Conservation (phyloP, 2,329 filamentous ascomycete genomes). For the Pezicula carpinea region DNA sequence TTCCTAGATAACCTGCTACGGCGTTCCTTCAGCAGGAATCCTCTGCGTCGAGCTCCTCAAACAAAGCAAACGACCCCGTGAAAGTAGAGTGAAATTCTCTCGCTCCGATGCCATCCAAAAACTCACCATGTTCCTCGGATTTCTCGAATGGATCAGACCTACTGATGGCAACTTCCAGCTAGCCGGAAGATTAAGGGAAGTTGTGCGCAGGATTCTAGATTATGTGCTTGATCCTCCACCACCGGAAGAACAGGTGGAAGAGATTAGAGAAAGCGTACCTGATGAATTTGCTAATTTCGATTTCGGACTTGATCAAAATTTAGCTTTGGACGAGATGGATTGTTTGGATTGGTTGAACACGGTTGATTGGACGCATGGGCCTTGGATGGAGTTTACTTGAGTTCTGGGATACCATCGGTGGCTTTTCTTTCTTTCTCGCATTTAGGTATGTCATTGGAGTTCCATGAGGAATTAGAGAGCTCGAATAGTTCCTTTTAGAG, state of each 20-base stretch:
- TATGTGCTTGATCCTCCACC: slow-evolving; percentile 18
- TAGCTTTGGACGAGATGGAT: slow-evolving; percentile 11
- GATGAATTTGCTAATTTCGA: slow-evolving; percentile 1
- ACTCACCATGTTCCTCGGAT: slow-evolving; percentile 25
- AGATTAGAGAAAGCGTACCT: neutral
- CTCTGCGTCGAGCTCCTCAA: slow-evolving; percentile 26
- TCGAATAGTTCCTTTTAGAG: neutral
- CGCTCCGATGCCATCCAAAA: slow-evolving; percentile 25
- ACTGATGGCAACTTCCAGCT: slow-evolving; percentile 26
- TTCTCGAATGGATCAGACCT: slow-evolving; percentile 26
- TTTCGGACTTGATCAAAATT: slow-evolving; percentile 15
- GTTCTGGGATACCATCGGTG: neutral
- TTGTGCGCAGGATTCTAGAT: slow-evolving; percentile 20
- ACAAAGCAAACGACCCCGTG: slow-evolving; percentile 2
- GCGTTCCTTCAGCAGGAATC: slow-evolving; percentile 23
- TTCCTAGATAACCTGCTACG: slow-evolving; percentile 17
- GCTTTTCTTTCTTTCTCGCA: too few relatives aligned
- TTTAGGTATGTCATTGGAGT: neutral
- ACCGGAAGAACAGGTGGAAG: slow-evolving; percentile 1
- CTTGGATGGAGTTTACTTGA: slow-evolving; percentile 20
- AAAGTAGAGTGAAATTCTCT: slow-evolving; percentile 15
- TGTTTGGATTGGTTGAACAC: slow-evolving; percentile 25
- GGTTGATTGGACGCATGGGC: slow-evolving; percentile 26
- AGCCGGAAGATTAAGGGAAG: slow-evolving; percentile 18
- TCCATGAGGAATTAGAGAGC: neutral